Evolutionary conservation across 164 flowering plant genomes (phyloP), one percentile per base, ranked within the genome.

Genomic region (Houttuynia cordata): DNA sequence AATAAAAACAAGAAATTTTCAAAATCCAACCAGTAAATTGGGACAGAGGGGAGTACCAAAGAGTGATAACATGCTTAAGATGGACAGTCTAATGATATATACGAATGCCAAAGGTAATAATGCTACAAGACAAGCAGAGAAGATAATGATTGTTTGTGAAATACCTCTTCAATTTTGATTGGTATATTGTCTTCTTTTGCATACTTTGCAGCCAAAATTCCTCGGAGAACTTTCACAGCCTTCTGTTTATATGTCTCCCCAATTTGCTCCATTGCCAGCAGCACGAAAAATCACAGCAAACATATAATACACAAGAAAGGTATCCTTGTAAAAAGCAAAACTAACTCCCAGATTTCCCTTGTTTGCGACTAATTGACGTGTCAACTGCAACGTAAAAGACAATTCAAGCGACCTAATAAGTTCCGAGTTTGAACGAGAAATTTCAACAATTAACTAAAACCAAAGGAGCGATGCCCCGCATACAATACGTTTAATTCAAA

Each of bases 81-180:
- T 24, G 17, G 34, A 22, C 18, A 4, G n/a, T n/a, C 10, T 22
- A 2, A 52, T 18, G 23, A 18, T 12, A 52, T n/a, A 21, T 9
- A 52, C 0, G 9, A 0, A 3, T 8, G 20, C 12, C 23, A 37
- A 39, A 23, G 14, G 39, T 56, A 56, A 37, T 37, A 57, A 12
- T 5, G 21, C 4, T 19, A 41, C 24, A n/a, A 22, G 50, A 21
- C 62, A 41, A 20, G 1, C 22, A 21, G n/a, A 59, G 51, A 45
- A 59, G 20, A 41, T n/a, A 24, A 17, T 42, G 17, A 19, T 17
- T 9, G 24, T 21, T 19, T 20, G 24, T n/a, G n/a, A 34, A 20
- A 10, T 71, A 91, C 96, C 84, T 84, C 83, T 72, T 88, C 94
- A 64, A 88, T 86, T 72, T 77, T n/a, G n/a, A n/a, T n/a, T n/a